phyloP scores from a whole-genome alignment of 1,139 yeast genomes.

The Diutina mesorugosa region DNA sequence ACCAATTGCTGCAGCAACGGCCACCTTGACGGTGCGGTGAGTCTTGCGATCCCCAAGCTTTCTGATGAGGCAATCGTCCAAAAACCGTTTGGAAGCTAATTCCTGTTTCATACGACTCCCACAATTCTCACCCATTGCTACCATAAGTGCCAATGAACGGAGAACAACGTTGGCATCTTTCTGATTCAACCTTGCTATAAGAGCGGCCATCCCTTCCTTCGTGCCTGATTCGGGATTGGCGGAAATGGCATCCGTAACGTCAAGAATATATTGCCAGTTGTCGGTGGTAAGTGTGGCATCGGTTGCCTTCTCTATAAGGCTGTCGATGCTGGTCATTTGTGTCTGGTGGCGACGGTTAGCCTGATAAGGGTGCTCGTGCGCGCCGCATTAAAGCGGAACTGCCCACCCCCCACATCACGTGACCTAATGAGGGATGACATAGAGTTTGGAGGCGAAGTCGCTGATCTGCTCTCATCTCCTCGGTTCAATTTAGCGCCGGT shows the following conservation, averaged over 20 bases:
- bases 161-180: constrained; percentile 74
- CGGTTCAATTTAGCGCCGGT: not conserved
- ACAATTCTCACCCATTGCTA: constrained; percentile 84
- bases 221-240: constrained; percentile 56
- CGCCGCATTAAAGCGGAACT: not conserved
- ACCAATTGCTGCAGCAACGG: constrained; percentile 53
- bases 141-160: constrained; percentile 56
- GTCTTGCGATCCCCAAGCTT: constrained; percentile 44
- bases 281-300: constrained; percentile 71
- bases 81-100: constrained; percentile 60
- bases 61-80: constrained; percentile 37
- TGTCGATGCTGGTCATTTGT: constrained; percentile 6
- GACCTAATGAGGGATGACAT: not conserved
- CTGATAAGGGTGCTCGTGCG: not conserved
- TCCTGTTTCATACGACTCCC: constrained; percentile 80
- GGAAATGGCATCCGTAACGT: constrained; percentile 71
- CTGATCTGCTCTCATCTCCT: not conserved
- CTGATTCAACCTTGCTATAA: constrained; percentile 41
- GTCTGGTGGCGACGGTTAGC: not conserved
- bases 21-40: constrained; percentile 56
- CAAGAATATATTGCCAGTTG: constrained; percentile 75
- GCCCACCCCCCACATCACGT: not conserved
- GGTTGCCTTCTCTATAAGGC: constrained; percentile 51
- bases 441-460: not conserved
- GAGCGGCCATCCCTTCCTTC: constrained; percentile 34